A percentile compares a stretch with the other conserved stretches of the same genome.
These are phyloP conservation scores for Arthroderma sp. DNA, from an alignment of 2,329 filamentous ascomycete genomes.

Conservation along the genomic window DNA sequence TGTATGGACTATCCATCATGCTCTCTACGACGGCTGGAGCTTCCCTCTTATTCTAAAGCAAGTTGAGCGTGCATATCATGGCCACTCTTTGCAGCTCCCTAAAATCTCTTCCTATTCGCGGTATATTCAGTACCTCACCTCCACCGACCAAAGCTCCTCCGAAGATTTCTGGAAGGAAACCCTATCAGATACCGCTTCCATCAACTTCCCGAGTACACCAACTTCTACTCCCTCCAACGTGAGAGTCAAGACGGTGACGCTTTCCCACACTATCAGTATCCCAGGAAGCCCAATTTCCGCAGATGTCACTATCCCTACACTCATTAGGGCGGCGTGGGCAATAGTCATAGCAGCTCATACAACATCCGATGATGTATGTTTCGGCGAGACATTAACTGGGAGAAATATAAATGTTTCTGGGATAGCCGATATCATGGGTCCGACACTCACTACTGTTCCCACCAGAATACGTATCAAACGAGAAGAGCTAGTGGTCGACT, in stretches of 20 bases:
- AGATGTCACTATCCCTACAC: conserved; percentile 17
- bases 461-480: conserved; percentile 22
- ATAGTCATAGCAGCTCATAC: conserved; percentile 24
- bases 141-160: conserved; percentile 8
- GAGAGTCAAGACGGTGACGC: conserved; percentile 3
- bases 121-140: conserved; percentile 16
- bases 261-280: conserved; percentile 3
- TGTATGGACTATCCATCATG: conserved; percentile 39
- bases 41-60: conserved; percentile 25
- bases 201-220: conserved; percentile 10
- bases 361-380: conserved; percentile 26
- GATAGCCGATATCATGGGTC: conserved; percentile 28
- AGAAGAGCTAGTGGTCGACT: conserved; percentile 29
- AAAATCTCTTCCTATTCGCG: conserved; percentile 10
- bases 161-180: conserved; percentile 12
- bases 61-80: conserved; percentile 24
- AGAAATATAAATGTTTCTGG: conserved; percentile 25
- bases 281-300: neutral
- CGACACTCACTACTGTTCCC: conserved; percentile 30
- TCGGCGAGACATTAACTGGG: conserved; percentile 30
- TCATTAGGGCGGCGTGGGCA: conserved; percentile 30
- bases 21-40: conserved; percentile 40
- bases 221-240: conserved; percentile 2
- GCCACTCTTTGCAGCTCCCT: neutral
- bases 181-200: conserved; percentile 7